A percentile compares a stretch with the other conserved stretches of the same genome.
Evolutionary conservation across 345 rosid species (phyloP).

Genomic region (Salix udensis): DNA sequence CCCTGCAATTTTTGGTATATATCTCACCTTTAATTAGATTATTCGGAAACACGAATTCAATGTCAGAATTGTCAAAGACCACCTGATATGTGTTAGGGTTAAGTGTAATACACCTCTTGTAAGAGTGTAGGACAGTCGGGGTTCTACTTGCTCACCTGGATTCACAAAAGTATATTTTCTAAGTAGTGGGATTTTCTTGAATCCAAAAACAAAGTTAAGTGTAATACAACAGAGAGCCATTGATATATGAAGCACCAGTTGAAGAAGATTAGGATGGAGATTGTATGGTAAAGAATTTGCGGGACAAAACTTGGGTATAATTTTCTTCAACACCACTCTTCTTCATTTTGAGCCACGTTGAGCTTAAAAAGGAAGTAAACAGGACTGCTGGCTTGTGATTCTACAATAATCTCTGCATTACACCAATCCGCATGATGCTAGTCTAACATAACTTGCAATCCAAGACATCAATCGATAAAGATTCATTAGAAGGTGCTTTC

Average conservation of each 20-base stretch:
- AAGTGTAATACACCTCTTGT: background rate
- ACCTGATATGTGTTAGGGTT: background rate
- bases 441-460: constrained; percentile 32
- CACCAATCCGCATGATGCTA: constrained; percentile 19
- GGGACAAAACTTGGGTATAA: constrained; percentile 2
- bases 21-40: background rate
- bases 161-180: too few species aligned
- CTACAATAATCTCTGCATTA: background rate
- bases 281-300: background rate
- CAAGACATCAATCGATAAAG: constrained; percentile 14
- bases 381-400: constrained; percentile 2
- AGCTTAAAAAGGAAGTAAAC: constrained; percentile 17
- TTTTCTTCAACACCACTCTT: constrained; percentile 22
- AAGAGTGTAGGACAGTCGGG: too few species aligned
- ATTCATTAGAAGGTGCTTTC: constrained; percentile 18
- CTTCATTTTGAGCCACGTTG: background rate
- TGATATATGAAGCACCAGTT: background rate
- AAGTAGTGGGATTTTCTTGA: too few species aligned
- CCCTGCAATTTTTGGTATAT: background rate
- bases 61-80: background rate
- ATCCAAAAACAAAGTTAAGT: too few species aligned
- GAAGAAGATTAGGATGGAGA: background rate
- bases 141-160: too few species aligned
- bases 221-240: background rate
- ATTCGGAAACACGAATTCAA: background rate